Conservation (phyloP, 371 early-diverging fungal genomes). For the Lichtheimia hyalospora region DNA sequence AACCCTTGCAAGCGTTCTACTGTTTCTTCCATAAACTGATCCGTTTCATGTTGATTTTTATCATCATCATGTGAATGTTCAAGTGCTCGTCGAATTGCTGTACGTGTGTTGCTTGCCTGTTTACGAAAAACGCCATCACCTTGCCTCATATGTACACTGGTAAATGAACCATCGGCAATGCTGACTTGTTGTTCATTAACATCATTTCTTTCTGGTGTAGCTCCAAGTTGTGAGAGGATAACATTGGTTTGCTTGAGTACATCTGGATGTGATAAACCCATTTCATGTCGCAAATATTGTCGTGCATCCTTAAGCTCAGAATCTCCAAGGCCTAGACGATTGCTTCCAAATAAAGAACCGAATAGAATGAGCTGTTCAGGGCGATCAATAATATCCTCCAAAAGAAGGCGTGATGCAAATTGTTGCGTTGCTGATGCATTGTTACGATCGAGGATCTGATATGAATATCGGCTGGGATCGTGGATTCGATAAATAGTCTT, state of each 20-base stretch:
- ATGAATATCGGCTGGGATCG: slow-evolving; percentile 26
- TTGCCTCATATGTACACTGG: slow-evolving; percentile 32
- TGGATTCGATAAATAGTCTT: slow-evolving; percentile 15
- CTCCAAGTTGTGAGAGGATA: slow-evolving; percentile 29
- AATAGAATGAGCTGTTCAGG: slow-evolving; percentile 31
- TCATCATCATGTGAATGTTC: neutral
- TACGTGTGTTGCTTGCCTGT: slow-evolving; percentile 17
- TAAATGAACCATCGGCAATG: slow-evolving; percentile 12
- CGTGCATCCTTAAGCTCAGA: slow-evolving; percentile 9
- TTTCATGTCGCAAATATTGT: slow-evolving; percentile 11
- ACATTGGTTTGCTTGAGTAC: slow-evolving; percentile 16
- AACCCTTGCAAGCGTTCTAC: neutral
- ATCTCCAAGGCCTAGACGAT: slow-evolving; percentile 13
- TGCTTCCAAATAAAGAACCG: slow-evolving; percentile 32
- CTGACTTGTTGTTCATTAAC: too few relatives aligned
- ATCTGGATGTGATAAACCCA: slow-evolving; percentile 21
- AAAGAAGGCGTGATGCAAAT: slow-evolving; percentile 11
- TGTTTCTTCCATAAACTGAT: neutral
- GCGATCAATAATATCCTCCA: slow-evolving; percentile 17
- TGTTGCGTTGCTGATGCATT: slow-evolving; percentile 7
- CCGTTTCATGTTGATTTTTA: neutral
- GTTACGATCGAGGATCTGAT: slow-evolving; percentile 29
- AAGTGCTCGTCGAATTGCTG: slow-evolving; percentile 8
- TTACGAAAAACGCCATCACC: slow-evolving; percentile 34
- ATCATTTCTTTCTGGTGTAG: neutral